A percentile compares a stretch with the other conserved stretches of the same genome.
Evolutionary conservation across 768 basidiomycete species (phyloP).

Genomic region (Clavaria fumosa): DNA sequence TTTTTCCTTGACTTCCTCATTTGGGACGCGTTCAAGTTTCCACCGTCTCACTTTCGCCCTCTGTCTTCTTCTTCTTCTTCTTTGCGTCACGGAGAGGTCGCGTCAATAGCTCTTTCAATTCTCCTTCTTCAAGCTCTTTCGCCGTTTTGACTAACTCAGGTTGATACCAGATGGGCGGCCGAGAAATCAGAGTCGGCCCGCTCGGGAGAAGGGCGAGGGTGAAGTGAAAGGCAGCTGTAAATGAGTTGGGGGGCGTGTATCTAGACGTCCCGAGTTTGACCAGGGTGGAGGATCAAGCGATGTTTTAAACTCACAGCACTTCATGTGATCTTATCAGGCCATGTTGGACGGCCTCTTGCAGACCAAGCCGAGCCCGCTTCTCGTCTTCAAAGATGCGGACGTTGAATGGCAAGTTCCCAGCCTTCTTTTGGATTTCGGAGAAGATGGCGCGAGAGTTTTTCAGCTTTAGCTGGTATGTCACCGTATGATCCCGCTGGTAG

Average conservation of each 20-base stretch:
- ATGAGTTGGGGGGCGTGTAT: slow-evolving; percentile 68
- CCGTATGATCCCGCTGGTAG: slow-evolving; percentile 74
- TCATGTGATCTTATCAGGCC: slow-evolving; percentile 89
- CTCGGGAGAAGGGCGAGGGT: slow-evolving; percentile 86
- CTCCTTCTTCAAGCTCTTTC: slow-evolving; percentile 80
- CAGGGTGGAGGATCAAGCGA: background rate
- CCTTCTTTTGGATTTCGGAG: slow-evolving; percentile 95
- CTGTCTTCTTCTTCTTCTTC: slow-evolving; percentile 72
- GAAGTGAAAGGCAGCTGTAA: slow-evolving; percentile 94
- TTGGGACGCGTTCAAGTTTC: too few species aligned
- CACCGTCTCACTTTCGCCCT: slow-evolving; percentile 32
- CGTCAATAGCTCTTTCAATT: slow-evolving; percentile 62
- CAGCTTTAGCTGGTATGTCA: slow-evolving; percentile 94
- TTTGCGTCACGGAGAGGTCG: slow-evolving; percentile 76
- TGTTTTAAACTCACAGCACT: slow-evolving; percentile 53
- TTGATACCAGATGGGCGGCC: slow-evolving; percentile 87
- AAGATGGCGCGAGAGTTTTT: slow-evolving; percentile 95
- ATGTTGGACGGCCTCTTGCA: slow-evolving; percentile 93
- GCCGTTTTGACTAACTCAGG: slow-evolving; percentile 81
- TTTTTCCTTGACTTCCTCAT: slow-evolving; percentile 15
- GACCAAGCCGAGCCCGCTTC: slow-evolving; percentile 87
- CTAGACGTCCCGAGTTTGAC: slow-evolving; percentile 20
- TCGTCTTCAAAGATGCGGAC: slow-evolving; percentile 89
- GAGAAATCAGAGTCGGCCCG: slow-evolving; percentile 78
- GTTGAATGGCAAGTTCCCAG: slow-evolving; percentile 96